Conservation (phyloP, 768 basidiomycete species). For the Collybia mongolica region DNA sequence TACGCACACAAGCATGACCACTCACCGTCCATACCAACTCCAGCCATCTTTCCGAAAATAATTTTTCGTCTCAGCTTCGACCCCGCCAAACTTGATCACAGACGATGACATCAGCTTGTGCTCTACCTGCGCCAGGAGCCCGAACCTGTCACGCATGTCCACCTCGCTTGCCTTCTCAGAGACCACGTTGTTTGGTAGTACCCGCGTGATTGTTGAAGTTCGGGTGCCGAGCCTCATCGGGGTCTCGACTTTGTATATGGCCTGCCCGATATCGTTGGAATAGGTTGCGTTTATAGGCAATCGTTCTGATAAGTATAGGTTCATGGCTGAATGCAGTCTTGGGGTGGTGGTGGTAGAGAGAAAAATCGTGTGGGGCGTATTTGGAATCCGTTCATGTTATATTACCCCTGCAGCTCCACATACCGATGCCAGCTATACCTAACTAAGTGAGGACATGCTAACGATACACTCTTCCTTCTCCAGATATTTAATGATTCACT, state of each 20-base stretch:
- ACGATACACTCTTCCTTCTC: too few species aligned
- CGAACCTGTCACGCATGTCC: constrained; percentile 12
- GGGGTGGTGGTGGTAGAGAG: background rate
- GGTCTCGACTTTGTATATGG: constrained; percentile 18
- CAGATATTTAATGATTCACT: too few species aligned
- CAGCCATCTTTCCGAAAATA: constrained; percentile 10
- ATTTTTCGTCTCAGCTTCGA: constrained; percentile 5
- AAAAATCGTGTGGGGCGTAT: background rate
- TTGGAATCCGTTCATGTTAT: background rate
- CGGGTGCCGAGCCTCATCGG: background rate
- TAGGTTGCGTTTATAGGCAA: constrained; percentile 16
- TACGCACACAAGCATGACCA: background rate
- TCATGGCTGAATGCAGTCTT: constrained; percentile 7
- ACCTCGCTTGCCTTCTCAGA: background rate
- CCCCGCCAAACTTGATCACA: constrained; percentile 7
- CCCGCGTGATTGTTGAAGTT: constrained; percentile 7
- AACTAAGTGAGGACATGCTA: too few species aligned
- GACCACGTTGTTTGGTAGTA: constrained; percentile 8
- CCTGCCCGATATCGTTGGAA: constrained; percentile 19
- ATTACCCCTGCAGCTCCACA: background rate
- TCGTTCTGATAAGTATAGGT: constrained; percentile 13
- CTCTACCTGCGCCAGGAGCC: constrained; percentile 9
- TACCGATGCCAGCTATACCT: too few species aligned
- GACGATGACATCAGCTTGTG: constrained; percentile 6
- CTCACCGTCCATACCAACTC: constrained; percentile 12